Evolutionary conservation across 257 asterid species (phyloP).

Genomic region (Fraxinus americana): DNA sequence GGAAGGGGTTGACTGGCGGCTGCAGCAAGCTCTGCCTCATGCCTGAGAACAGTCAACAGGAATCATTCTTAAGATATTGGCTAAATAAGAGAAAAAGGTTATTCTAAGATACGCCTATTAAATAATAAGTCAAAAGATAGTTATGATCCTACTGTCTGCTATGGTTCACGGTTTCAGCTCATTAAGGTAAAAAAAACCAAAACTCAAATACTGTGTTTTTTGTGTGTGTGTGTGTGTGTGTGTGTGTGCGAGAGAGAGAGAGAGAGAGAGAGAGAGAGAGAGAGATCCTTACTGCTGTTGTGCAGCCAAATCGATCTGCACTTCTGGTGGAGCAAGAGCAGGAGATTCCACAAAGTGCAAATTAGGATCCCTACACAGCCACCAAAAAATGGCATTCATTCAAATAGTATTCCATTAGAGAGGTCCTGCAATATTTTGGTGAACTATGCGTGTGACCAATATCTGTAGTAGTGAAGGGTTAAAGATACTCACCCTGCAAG

Average conservation of each 20-base stretch:
- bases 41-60: constrained; percentile 35
- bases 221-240: too few relatives aligned
- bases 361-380: constrained; percentile 53
- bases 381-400: not conserved
- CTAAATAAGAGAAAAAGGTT: not conserved
- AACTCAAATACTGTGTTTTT: too few relatives aligned
- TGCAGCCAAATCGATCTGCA: constrained; percentile 66
- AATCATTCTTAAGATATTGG: not conserved
- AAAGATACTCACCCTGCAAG: constrained; percentile 71
- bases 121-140: not conserved
- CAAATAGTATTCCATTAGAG: not conserved
- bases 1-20: constrained; percentile 77
- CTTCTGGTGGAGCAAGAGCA: constrained; percentile 92
- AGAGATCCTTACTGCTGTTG: constrained; percentile 59
- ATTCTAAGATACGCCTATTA: not conserved
- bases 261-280: not conserved
- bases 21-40: constrained; percentile 57
- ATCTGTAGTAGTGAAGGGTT: not conserved
- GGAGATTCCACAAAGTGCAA: constrained; percentile 89
- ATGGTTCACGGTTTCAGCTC: not conserved
- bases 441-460: not conserved
- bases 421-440: not conserved
- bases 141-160: not conserved
- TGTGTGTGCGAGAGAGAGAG: too few relatives aligned
- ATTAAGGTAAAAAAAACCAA: too few relatives aligned